Base-by-base conservation (phyloP, 805 yeast genomes). In the Saturnispora saitoi region DNA sequence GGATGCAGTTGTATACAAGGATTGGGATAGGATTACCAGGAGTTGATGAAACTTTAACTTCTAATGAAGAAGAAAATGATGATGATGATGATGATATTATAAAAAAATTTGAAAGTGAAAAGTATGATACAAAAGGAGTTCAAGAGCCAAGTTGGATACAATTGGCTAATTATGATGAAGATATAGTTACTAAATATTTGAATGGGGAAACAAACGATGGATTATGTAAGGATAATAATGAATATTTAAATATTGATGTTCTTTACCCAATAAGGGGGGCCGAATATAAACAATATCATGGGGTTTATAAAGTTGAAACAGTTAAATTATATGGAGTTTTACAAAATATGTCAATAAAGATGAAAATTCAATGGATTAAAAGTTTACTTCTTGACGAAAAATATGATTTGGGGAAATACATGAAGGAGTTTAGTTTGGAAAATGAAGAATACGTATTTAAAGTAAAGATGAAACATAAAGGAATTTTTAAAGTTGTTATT, bases 291-390 rank as follows among this genome's bases (percentile, higher is more conserved):
- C 55, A 52, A 43, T 47, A 45, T 36, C 19, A 28, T 20, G 42
- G 42, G 4, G 11, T 6, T 2, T 28, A 45, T 12, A 14, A 30
- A 3, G 6, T 45, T 7, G 4, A n/a, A n/a, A 40, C 37, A 11
- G 11, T 45, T 14, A 11, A 45, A 45, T 37, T 45, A 9, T 10
- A 4, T 6, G 37, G 37, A 9, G 3, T 38, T 14, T 14, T 45
- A 7, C 11, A 28, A n/a, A 19, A 22, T 29, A 37, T 45, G 38
- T 22, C 38, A n/a, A 12, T 34, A 17, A 22, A 22, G 17, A 34
- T 34, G 38, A 44, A 44, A 44, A 17, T 24, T 19, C 11, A 44
- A 20, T 52, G 55, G 55, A 8, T 52, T 2, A 39, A 42, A 20
- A 48, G 48, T 2, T 19, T 52, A 11, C 22, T 52, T 2, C 9